A percentile compares a stretch with the other conserved stretches of the same genome.
Conservation (phyloP, 139 green algal genomes). For the Chlorokybus atmophyticus region DNA sequence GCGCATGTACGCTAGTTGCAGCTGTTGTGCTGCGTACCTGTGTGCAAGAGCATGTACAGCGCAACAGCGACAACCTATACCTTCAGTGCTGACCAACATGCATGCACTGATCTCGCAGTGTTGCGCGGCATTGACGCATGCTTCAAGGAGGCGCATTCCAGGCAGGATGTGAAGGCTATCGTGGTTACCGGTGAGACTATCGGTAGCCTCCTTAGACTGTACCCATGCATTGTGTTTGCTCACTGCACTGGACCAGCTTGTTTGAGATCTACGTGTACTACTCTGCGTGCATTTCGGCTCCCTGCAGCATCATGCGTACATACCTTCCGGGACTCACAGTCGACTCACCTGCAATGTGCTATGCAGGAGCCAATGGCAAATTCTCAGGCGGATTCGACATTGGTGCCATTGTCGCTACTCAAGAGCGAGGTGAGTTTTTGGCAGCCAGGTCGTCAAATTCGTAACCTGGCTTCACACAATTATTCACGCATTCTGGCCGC, state of each 20-base stretch:
- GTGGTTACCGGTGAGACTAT: conserved; percentile 53
- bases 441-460: neutral
- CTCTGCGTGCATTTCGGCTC: neutral
- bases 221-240: neutral
- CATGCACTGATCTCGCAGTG: too few relatives aligned
- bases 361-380: conserved; percentile 35
- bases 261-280: neutral
- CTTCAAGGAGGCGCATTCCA: conserved; percentile 54
- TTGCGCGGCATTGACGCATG: too few relatives aligned
- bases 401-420: conserved; percentile 37
- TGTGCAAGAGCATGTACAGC: too few relatives aligned
- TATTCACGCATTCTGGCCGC: neutral
- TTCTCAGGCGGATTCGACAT: conserved; percentile 96
- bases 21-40: too few relatives aligned
- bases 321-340: neutral
- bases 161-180: conserved; percentile 63
- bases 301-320: neutral
- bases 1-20: too few relatives aligned
- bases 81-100: too few relatives aligned
- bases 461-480: neutral
- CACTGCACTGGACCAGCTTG: neutral
- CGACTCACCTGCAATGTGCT: neutral
- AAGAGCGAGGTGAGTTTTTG: conserved; percentile 12
- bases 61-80: too few relatives aligned
- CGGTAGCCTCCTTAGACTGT: neutral